Base-by-base conservation (phyloP, 768 basidiomycete genomes). In the Dacryopinax primogenitus region DNA sequence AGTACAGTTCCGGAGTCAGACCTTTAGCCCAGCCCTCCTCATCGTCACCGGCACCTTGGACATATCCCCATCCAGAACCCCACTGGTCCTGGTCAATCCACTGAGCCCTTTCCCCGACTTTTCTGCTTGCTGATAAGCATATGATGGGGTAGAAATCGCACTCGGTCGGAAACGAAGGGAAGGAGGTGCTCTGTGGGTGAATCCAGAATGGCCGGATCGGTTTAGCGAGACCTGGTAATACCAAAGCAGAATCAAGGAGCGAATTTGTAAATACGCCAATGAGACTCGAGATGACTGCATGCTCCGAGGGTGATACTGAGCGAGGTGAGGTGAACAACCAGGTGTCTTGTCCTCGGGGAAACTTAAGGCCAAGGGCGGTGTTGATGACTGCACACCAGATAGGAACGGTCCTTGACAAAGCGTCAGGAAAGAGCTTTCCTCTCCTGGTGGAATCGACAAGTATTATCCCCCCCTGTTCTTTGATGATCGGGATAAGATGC, bases 331-430 rank as follows among this genome's bases (percentile, higher is more conserved):
- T 88, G 69, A 89, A 88, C 7, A 94, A 76, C 1, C 73, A 69
- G 0, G 71, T 74, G 68, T 87, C 81, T 87, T 86, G 89, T 16
- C 62, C 63, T 23, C 18, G 74, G 77, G 58, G 75, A 72, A 11
- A 72, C 67, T 58, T 37, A 30, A 33, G 47, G 32, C 47, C 67
- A 34, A 83, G 73, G 32, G 83, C 86, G 62, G 84, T 79, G 71
- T 95, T 97, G 67, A 95, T 78, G 3, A 92, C 89, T 9, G 89
- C 79, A 72, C 94, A 95, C 95, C 95, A 98, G 62, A 94, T 88
- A 0, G 94, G 94, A 0, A 97, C 80, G 0, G 93, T 95, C 72
- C 95, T 98, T 1, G 89, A 89, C 1, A 97, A 79, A 0, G 94
- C 92, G 68, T 98, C 95, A 0, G 95, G 95, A 61, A 95, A 86